These are phyloP conservation scores for Russula foetens DNA, from an alignment of 768 basidiomycete genomes.

Conservation along the genomic window DNA sequence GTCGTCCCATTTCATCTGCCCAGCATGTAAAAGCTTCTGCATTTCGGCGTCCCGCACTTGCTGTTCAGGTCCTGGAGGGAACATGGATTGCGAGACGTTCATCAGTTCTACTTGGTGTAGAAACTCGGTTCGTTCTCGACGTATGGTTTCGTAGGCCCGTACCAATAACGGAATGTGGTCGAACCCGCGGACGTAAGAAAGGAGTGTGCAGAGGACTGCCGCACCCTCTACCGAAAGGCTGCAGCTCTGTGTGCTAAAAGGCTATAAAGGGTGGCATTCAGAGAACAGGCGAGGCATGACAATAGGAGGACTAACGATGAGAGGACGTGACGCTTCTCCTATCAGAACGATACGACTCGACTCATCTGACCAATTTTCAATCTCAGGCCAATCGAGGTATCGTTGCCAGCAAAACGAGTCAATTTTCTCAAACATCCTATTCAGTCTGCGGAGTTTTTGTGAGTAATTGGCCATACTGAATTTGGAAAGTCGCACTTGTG, in stretches of 20 bases:
- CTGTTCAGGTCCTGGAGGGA: constrained; percentile 16
- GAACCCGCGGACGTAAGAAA: constrained; percentile 12
- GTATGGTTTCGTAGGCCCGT: constrained; percentile 10
- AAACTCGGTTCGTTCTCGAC: constrained; percentile 6
- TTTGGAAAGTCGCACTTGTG: not conserved
- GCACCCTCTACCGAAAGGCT: constrained; percentile 14
- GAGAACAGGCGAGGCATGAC: not conserved
- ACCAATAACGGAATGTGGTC: constrained; percentile 14
- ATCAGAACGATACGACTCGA: constrained; percentile 13
- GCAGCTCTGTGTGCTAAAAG: constrained; percentile 9
- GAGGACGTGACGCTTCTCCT: constrained; percentile 16
- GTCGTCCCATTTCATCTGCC: constrained; percentile 9
- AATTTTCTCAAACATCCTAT: constrained; percentile 1
- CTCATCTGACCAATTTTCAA: constrained; percentile 19
- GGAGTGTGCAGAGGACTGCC: constrained; percentile 7
- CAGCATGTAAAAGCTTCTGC: not conserved
- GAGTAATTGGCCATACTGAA: not conserved
- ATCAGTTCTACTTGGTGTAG: constrained; percentile 2
- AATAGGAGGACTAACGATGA: constrained; percentile 4
- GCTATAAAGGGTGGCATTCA: constrained; percentile 1
- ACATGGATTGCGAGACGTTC: constrained; percentile 2
- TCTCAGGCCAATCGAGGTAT: constrained; percentile 9
- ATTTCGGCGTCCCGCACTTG: constrained; percentile 3
- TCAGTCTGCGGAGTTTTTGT: constrained; percentile 1
- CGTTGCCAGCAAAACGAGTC: constrained; percentile 7